Evolutionary conservation across 441 rosid genomes (phyloP), one percentile per base, ranked within the genome.

Genomic region (Populus hybrid): DNA sequence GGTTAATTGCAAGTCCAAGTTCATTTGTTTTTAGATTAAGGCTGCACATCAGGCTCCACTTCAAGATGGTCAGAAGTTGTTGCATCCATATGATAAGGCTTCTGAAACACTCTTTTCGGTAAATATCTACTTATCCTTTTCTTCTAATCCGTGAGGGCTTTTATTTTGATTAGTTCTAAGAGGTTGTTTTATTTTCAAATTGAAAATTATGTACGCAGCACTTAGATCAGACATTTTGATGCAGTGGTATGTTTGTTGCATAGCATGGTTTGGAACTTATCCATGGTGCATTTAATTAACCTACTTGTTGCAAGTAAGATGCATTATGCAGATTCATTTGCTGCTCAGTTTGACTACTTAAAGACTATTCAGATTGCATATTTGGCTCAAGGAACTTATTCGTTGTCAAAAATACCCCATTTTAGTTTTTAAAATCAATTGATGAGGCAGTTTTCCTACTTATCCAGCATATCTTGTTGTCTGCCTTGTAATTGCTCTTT

Each of bases 31-130:
- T 78, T 86, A 88, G 92, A 84, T 82, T 68, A 92, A 88, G 69
- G 72, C 84, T 79, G 73, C 75, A 59, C 80, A 81, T 64, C 90
- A 85, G 82, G 82, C 80, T 73, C 67, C 83, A 7, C 80, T 83
- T 76, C 94, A 92, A 83, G 96, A 91, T 84, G 84, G 82, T 84
- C 82, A 84, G 24, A 91, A 91, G 84, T 81, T 82, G 61, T 80
- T 93, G 83, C 96, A 82, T 84, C 97, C 97, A 21, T 97, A 93
- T 85, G 94, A 92, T 88, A 91, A 89, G 84, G 83, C 95, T 76
- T 92, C 99, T 24, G 97, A 97, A 86, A 85, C 83, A 78, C 89
- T 94, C 71, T 92, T 94, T 82, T 85, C 89, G 83, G 99, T 97
- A 84, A 88, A 67, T 75, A 31, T 78, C 64, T 64, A 14, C 24